phyloP scores from a whole-genome alignment of 768 basidiomycete genomes.

The Cantharellus cinnabarinus region DNA sequence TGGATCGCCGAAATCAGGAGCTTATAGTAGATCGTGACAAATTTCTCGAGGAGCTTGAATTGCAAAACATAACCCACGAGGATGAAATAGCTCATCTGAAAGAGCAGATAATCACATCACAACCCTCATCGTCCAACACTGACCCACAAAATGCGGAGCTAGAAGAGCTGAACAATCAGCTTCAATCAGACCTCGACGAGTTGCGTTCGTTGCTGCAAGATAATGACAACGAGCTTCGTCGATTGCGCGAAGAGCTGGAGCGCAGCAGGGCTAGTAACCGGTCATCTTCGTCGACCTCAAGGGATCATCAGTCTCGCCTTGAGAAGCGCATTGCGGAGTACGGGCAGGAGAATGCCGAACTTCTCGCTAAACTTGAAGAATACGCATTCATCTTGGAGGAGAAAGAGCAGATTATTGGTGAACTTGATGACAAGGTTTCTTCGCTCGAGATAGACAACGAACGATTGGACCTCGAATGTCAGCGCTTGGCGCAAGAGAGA shows the following conservation, averaged over 20 bases:
- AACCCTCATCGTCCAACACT: no score
- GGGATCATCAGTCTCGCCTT: constrained; percentile 1
- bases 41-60: not conserved
- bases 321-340: not conserved
- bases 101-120: no score
- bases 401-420: constrained; percentile 24
- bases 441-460: not conserved
- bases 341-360: not conserved
- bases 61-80: no score
- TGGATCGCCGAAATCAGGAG: constrained; percentile 33
- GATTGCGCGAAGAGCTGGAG: constrained; percentile 34
- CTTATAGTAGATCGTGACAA: constrained; percentile 23
- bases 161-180: no score
- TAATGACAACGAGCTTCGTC: constrained; percentile 36
- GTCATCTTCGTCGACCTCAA: constrained; percentile 10
- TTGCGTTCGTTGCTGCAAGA: constrained; percentile 28
- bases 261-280: constrained; percentile 18
- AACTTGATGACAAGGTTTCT: constrained; percentile 11
- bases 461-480: constrained; percentile 17
- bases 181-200: not conserved
- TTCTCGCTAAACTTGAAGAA: not conserved
- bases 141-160: no score
- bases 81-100: no score
- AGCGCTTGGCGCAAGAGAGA: constrained; percentile 45
- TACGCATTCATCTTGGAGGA: constrained; percentile 1